Evolutionary conservation across 306 rosid species (phyloP), one percentile per base, ranked within the genome.

Genomic region (Rubus parviflorus): DNA sequence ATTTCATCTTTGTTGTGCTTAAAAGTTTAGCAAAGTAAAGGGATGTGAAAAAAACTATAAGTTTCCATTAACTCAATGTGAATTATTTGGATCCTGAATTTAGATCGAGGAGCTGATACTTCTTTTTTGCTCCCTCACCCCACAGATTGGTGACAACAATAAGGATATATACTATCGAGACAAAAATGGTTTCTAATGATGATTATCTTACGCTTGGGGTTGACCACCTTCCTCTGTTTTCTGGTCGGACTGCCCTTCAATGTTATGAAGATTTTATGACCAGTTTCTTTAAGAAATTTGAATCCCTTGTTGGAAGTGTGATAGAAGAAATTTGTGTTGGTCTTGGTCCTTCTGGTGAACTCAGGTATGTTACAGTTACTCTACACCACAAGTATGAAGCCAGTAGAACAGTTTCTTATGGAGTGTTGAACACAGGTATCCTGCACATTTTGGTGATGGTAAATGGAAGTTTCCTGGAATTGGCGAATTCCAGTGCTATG

Each of bases 401-500:
- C 63, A 17, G 75, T 20, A 40, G 42, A 76, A 30, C 38, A 51
- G 19, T 68, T 16, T 56, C 75, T 71, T 58, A 75, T 23, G 69
- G 40, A 65, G 37, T 16, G 45, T 68, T 47, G 40, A 35, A 15
- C 70, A 52, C 87, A 80, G 87, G 73, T 83, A 83, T 72, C 81
- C 87, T 58, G 84, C 87, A 49, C 84, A 83, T 76, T 83, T 76
- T 47, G 76, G 72, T 15, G 86, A 83, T 72, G 86, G 81, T 71
- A 75, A 81, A 80, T 83, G 86, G 86, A 46, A 37, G 37, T 83
- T 83, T 52, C 86, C 81, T 3, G 83, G 84, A 22, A 83, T 80
- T 58, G 83, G 83, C 2, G 81, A 83, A 78, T 83, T 83, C 67
- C 86, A 83, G 49, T 83, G 86, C 80, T 83, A 83, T 75, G 86